Percentiles rank a stretch among this genome's conserved stretches.
These are phyloP conservation scores for Neocatenulostroma microsporum DNA, from an alignment of 2,329 filamentous ascomycete species.

Conservation along the genomic window DNA sequence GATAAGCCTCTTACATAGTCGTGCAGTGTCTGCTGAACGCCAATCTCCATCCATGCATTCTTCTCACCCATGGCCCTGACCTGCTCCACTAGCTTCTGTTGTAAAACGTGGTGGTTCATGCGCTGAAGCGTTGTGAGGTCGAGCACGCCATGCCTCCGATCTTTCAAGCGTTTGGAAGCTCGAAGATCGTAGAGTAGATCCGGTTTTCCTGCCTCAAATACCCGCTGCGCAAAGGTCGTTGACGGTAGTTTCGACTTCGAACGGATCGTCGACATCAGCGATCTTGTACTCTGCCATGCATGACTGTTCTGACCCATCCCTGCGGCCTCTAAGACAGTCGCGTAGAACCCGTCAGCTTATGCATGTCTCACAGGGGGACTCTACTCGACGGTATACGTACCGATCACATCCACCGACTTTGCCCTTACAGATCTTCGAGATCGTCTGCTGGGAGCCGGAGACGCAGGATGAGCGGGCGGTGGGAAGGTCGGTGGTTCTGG, in stretches of 20 bases:
- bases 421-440: too few species aligned
- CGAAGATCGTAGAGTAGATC: constrained; percentile 15
- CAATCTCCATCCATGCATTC: constrained; percentile 19
- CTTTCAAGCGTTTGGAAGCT: constrained; percentile 9
- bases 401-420: too few species aligned
- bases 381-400: too few species aligned
- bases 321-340: too few species aligned
- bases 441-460: too few species aligned
- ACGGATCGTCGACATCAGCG: constrained; percentile 2
- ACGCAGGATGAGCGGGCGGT: too few species aligned
- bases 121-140: constrained; percentile 16
- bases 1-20: constrained; percentile 21
- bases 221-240: constrained; percentile 14
- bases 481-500: background rate
- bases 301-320: too few species aligned
- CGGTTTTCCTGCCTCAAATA: constrained; percentile 16
- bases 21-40: constrained; percentile 17
- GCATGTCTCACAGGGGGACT: too few species aligned
- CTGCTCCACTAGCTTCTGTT: constrained; percentile 18
- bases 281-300: constrained; percentile 1
- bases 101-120: constrained; percentile 18
- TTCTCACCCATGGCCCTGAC: constrained; percentile 16
- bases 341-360: too few species aligned
- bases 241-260: constrained; percentile 2
- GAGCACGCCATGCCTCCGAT: constrained; percentile 13